A percentile compares a stretch with the other conserved stretches of the same genome.
These are phyloP conservation scores for Penicillium pancosmium DNA, from an alignment of 495 filamentous ascomycete genomes.

Conservation along the genomic window DNA sequence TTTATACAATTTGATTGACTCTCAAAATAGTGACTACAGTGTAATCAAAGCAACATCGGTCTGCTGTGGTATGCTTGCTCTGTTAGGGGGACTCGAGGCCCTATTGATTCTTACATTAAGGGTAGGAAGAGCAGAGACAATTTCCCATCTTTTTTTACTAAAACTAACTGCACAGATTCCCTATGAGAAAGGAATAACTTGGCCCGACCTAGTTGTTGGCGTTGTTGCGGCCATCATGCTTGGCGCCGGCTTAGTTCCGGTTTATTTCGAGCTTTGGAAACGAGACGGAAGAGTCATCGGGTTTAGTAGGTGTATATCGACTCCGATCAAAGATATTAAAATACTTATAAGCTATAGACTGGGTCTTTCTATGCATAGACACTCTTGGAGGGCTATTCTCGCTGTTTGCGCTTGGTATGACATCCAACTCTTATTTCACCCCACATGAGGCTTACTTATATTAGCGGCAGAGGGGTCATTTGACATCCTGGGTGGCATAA, in stretches of 20 bases:
- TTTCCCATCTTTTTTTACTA: not conserved
- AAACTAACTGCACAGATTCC: not conserved
- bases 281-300: not conserved
- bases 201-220: not conserved
- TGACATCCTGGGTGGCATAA: not conserved
- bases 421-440: not conserved
- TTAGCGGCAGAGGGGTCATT: not conserved
- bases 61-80: not conserved
- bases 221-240: not conserved
- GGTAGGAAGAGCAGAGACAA: not conserved
- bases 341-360: not conserved
- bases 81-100: conserved; percentile 2
- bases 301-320: not conserved
- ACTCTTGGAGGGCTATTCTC: not conserved
- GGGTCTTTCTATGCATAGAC: not conserved
- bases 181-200: conserved; percentile 1
- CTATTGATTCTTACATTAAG: not conserved
- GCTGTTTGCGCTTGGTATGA: not conserved
- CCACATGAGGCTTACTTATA: not conserved
- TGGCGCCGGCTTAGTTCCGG: not conserved
- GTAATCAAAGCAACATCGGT: not conserved
- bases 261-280: conserved; percentile 3
- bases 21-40: not conserved
- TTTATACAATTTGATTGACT: not conserved
- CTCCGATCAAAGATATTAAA: not conserved